These are phyloP conservation scores for Candida sanyiensis DNA, from an alignment of 805 yeast genomes.

Conservation along the genomic window DNA sequence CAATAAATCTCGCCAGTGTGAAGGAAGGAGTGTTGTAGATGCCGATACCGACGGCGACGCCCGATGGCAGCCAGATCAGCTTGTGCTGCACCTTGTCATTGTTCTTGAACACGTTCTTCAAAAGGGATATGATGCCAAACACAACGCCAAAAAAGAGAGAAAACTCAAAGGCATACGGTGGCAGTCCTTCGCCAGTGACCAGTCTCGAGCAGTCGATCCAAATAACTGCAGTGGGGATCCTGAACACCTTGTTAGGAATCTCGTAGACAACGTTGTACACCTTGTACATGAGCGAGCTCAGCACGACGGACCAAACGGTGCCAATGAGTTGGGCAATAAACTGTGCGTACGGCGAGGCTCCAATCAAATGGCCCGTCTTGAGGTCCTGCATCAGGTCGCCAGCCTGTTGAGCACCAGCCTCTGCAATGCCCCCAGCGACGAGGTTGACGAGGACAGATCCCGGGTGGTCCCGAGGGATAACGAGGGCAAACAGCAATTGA, in stretches of 20 bases:
- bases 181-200: constrained; percentile 87
- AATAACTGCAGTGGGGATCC: constrained; percentile 91
- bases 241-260: constrained; percentile 74
- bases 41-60: constrained; percentile 97
- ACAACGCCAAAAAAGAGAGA: constrained; percentile 56
- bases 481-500: constrained; percentile 78
- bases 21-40: constrained; percentile 91
- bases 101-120: constrained; percentile 50
- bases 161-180: constrained; percentile 64
- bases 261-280: constrained; percentile 77
- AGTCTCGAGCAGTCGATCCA: constrained; percentile 96
- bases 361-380: constrained; percentile 86
- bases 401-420: constrained; percentile 98
- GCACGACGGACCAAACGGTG: constrained; percentile 72
- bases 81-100: constrained; percentile 32
- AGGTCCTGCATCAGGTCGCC: constrained; percentile 97
- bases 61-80: constrained; percentile 71
- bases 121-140: constrained; percentile 64
- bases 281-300: constrained; percentile 77
- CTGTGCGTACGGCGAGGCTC: constrained; percentile 91
- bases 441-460: constrained; percentile 79
- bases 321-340: constrained; percentile 88
- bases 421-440: constrained; percentile 95
- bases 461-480: constrained; percentile 69
- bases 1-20: constrained; percentile 87